Evolutionary conservation across 768 basidiomycete species (phyloP).

Genomic region (Tephrocybe sp.): DNA sequence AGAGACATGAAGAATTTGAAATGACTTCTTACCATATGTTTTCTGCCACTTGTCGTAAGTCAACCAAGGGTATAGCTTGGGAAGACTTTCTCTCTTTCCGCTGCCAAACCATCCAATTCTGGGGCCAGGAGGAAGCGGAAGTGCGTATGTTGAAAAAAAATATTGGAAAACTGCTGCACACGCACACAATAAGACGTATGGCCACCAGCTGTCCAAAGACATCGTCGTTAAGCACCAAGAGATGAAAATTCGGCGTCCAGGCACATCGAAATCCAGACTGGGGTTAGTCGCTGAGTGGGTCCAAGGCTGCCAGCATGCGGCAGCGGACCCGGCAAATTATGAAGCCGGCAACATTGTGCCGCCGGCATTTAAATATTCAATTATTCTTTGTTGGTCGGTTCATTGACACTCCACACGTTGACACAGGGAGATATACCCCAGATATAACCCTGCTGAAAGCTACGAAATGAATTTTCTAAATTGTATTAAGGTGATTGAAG

Average conservation of each 20-base stretch:
- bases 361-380: too few species aligned
- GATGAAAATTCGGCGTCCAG: neutral
- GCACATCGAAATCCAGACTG: too few species aligned
- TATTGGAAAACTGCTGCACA: neutral
- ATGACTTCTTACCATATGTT: conserved; percentile 1
- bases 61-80: conserved; percentile 11
- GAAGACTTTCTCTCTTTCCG: conserved; percentile 6
- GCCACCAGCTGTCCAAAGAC: conserved; percentile 1
- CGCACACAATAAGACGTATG: neutral
- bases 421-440: too few species aligned
- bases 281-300: too few species aligned
- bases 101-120: conserved; percentile 1
- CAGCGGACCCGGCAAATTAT: too few species aligned
- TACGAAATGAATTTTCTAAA: too few species aligned
- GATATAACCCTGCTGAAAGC: too few species aligned
- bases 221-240: neutral
- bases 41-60: conserved; percentile 6
- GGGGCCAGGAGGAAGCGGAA: conserved; percentile 10
- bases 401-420: too few species aligned
- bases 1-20: neutral
- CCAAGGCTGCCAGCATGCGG: too few species aligned
- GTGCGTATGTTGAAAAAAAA: neutral
- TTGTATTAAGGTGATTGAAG: too few species aligned
- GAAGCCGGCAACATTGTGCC: too few species aligned
- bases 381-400: too few species aligned